Evolutionary conservation across 495 filamentous ascomycete genomes (phyloP).

Genomic region (Tuber microsphaerosporum): DNA sequence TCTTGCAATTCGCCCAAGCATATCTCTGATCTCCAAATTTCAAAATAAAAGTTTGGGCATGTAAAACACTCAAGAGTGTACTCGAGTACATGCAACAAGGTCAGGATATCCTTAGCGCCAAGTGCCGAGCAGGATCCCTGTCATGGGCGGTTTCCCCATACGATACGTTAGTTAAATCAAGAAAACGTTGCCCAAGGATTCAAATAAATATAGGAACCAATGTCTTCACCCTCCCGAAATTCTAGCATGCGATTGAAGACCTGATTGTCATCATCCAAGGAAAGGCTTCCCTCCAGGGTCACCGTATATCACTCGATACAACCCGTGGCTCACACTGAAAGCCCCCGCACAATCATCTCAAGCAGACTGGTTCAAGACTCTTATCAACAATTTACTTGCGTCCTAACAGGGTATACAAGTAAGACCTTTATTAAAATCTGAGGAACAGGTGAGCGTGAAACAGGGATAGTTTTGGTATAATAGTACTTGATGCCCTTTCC

Average conservation of each 20-base stretch:
- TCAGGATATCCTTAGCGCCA: no score
- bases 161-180: background rate
- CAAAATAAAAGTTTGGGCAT: no score
- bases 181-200: background rate
- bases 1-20: no score
- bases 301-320: background rate
- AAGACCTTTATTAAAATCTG: background rate
- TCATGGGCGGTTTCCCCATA: no score
- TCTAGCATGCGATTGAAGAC: background rate
- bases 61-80: no score
- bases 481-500: background rate
- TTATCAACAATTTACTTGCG: background rate
- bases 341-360: background rate
- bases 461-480: background rate
- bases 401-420: background rate
- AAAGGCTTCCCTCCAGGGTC: background rate
- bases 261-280: background rate
- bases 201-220: background rate
- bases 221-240: background rate
- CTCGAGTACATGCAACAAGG: no score
- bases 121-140: no score
- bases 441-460: background rate
- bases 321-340: background rate
- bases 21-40: no score
- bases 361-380: background rate